Evolutionary conservation across 1,139 yeast species (phyloP).

Genomic region (Saccharomycopsis phalli): DNA sequence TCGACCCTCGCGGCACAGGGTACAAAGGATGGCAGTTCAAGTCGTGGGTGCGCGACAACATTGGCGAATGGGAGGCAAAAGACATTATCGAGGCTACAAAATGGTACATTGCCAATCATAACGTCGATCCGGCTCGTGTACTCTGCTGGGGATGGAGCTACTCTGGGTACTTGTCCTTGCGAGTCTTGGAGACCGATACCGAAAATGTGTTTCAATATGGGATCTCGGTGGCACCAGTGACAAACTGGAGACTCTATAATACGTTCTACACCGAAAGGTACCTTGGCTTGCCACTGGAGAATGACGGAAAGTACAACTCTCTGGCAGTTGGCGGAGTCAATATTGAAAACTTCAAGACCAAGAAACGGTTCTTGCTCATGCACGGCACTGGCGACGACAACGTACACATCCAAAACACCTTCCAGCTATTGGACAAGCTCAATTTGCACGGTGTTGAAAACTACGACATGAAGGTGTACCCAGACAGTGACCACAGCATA

Average conservation of each 20-base stretch:
- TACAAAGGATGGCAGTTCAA: constrained; percentile 75
- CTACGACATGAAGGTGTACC: constrained; percentile 84
- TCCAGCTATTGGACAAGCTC: constrained; percentile 62
- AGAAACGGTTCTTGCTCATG: constrained; percentile 65
- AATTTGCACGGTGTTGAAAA: constrained; percentile 59
- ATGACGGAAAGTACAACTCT: constrained; percentile 43
- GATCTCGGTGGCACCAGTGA: constrained; percentile 86
- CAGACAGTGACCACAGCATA: constrained; percentile 88
- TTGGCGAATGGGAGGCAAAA: constrained; percentile 84
- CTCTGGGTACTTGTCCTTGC: constrained; percentile 75
- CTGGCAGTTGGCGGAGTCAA: constrained; percentile 26
- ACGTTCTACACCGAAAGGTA: constrained; percentile 86
- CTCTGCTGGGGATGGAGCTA: constrained; percentile 98
- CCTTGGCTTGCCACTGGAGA: constrained; percentile 60
- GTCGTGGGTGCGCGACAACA: constrained; percentile 53
- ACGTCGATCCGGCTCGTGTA: constrained; percentile 53
- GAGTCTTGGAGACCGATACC: constrained; percentile 62
- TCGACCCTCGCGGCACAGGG: constrained; percentile 95
- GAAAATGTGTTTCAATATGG: constrained; percentile 67
- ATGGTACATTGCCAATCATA: constrained; percentile 44
- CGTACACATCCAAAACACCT: constrained; percentile 85
- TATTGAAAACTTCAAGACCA: constrained; percentile 36
- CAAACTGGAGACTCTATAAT: constrained; percentile 74
- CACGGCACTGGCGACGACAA: constrained; percentile 98
- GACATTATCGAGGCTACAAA: constrained; percentile 66